These are phyloP conservation scores for Xylariaceae sp. DNA, from an alignment of 2,329 filamentous ascomycete genomes.

Conservation along the genomic window DNA sequence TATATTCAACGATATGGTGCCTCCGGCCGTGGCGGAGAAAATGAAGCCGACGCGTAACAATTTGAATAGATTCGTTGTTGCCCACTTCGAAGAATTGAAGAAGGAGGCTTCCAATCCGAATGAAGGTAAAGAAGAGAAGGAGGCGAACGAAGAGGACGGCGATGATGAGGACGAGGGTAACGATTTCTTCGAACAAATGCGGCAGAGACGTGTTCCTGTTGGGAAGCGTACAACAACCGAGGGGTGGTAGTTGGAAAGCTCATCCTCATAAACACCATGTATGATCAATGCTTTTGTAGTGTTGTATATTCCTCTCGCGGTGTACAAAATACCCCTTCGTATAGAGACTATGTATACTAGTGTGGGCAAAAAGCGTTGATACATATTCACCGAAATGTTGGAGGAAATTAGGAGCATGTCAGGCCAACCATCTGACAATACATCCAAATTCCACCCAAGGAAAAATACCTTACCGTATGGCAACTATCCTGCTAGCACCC, in stretches of 20 bases:
- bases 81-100: conserved; percentile 27
- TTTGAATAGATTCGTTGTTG: conserved; percentile 30
- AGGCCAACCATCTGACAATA: no score
- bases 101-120: conserved; percentile 19
- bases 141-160: conserved; percentile 1
- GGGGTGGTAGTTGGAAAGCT: background rate
- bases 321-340: no score
- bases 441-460: no score
- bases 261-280: background rate
- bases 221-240: background rate
- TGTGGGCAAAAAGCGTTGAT: no score
- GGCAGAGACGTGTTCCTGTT: background rate
- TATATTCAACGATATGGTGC: conserved; percentile 18
- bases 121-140: background rate
- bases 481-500: no score
- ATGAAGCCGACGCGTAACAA: conserved; percentile 26
- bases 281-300: background rate
- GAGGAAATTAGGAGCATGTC: no score
- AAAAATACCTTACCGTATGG: no score
- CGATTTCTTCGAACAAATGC: background rate
- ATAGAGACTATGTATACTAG: no score
- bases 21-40: conserved; percentile 10
- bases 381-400: no score
- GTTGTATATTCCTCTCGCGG: background rate
- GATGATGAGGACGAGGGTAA: conserved; percentile 6